Base-by-base conservation (phyloP, 139 green algal species). In the Coelastrella sp. region DNA sequence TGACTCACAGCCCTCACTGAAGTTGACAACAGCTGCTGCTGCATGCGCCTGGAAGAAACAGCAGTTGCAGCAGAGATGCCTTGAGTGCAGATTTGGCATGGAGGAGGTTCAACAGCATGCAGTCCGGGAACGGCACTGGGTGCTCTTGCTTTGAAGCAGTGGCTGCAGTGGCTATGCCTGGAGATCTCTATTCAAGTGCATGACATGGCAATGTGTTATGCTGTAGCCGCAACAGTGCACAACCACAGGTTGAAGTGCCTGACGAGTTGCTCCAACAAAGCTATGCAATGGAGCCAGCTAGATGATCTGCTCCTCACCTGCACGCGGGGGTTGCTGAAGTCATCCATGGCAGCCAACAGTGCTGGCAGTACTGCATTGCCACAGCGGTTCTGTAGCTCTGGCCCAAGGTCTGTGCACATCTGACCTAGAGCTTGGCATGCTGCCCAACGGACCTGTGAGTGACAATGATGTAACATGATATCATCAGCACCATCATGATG, bases 321-420 rank as follows among this genome's bases (percentile, higher is more conserved):
- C 66, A 99, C 97, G 7, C 98, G 91, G 5, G 98, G 98, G 91
- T 98, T 95, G 13, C 88, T 74, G 84, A 97, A 97, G 94, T 99
- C 97, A 66, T 99, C 96, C 97, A 98, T 98, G 59, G 94, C 94
- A 0, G 85, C 73, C 92, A 98, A 97, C 16, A 98, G 92, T 8
- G 92, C 94, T 3, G 96, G 96, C 89, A 98, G 91, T 10, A 98
- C 93, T 47, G 74, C 85, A 16, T 91, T 88, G 75, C 97, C 95
- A 83, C 95, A 90, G 3, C 85, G 87, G 16, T 95, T 95, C 94
- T 99, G 98, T n/a, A 99, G 91, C 75, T 99, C 95, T 5, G 98
- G 98, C 0, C 97, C 97, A 85, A 99, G 95, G 95, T 99, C 98
- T 2, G 97, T 99, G 94, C 97, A 99, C 94, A 99, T 96, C 95